Conservation (phyloP, 208 protist species). For the Novymonas esmeraldas region DNA sequence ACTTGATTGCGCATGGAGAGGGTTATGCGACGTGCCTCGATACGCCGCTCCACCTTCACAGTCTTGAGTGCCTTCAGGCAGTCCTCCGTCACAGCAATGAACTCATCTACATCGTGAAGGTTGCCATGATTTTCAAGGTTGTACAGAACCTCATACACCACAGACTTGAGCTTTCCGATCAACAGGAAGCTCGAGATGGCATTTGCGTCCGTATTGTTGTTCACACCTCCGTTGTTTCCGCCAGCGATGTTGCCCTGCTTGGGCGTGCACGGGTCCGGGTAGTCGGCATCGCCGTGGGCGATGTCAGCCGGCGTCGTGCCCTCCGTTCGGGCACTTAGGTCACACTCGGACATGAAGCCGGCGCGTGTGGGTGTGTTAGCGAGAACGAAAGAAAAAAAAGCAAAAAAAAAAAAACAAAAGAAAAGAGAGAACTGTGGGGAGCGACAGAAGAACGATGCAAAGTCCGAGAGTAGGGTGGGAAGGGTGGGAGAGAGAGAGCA, state of each 20-base stretch:
- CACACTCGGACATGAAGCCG: neutral
- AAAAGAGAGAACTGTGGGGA: neutral
- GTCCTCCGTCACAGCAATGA: conserved; percentile 69
- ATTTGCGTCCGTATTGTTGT: conserved; percentile 16
- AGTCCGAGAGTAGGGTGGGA: no score
- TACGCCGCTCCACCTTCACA: conserved; percentile 64
- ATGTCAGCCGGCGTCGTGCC: neutral
- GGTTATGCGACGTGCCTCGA: conserved; percentile 44
- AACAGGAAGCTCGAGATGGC: conserved; percentile 39
- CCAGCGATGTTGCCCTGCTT: neutral
- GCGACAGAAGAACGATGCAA: neutral
- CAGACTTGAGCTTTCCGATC: conserved; percentile 61
- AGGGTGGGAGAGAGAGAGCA: no score
- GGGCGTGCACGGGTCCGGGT: conserved; percentile 14
- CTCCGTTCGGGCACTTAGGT: conserved; percentile 5
- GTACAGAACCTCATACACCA: conserved; percentile 64
- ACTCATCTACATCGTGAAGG: conserved; percentile 65
- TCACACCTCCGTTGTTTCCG: conserved; percentile 1
- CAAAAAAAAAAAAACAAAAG: neutral
- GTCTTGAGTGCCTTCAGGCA: conserved; percentile 59
- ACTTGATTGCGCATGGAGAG: conserved; percentile 30
- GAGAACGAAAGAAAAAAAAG: neutral
- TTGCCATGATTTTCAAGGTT: conserved; percentile 48
- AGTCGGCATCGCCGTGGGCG: conserved; percentile 9
- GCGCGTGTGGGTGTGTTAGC: no score